Conservation (phyloP, 371 early-diverging fungal genomes). For the Saksenaea vasiformis region DNA sequence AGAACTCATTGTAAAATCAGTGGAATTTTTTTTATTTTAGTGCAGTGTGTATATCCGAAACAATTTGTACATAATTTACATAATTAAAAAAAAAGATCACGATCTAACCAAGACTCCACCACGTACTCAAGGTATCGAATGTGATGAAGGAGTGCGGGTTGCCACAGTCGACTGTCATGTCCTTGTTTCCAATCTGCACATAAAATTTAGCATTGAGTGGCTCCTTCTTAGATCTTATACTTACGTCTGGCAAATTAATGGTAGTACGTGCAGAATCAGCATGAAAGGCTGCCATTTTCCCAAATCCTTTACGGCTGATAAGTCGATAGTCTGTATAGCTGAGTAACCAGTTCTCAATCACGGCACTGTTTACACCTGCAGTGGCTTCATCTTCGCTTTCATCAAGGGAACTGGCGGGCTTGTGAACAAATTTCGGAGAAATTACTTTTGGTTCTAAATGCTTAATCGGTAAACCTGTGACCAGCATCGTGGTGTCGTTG, state of each 20-base stretch:
- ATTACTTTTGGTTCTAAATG: constrained; percentile 50
- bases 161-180: constrained; percentile 22
- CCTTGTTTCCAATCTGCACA: constrained; percentile 11
- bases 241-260: constrained; percentile 31
- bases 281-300: constrained; percentile 49
- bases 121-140: constrained; percentile 29
- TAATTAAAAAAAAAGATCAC: background rate
- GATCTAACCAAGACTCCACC: constrained; percentile 34
- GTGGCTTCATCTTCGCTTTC: constrained; percentile 31
- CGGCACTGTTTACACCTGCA: constrained; percentile 49
- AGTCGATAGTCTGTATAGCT: constrained; percentile 52
- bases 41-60: background rate
- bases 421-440: constrained; percentile 15
- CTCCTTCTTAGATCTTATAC: background rate
- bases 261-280: constrained; percentile 23
- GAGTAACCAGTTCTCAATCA: constrained; percentile 54
- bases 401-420: constrained; percentile 11
- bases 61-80: background rate
- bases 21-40: too few species aligned
- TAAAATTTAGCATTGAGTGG: background rate
- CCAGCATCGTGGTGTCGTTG: constrained; percentile 33
- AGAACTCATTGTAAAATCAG: too few species aligned
- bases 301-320: constrained; percentile 50
- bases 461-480: constrained; percentile 52
- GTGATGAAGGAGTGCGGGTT: constrained; percentile 27